Evolutionary conservation across 1,139 yeast genomes (phyloP).

Genomic region (Saccharomycopsis hybrid): DNA sequence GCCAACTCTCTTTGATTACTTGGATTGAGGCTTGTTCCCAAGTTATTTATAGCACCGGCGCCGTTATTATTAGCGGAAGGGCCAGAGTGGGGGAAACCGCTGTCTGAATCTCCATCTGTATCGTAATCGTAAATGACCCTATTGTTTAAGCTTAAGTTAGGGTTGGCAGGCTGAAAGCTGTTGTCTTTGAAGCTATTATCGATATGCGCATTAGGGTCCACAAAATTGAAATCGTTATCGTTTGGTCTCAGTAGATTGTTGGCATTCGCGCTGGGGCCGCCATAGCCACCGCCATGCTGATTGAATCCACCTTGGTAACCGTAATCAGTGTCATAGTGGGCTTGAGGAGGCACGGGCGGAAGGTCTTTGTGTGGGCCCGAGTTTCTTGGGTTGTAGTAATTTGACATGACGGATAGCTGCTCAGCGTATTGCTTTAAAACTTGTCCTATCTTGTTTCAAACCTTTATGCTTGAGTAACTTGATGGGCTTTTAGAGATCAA

Average conservation of each 20-base stretch:
- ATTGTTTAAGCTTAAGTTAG: constrained; percentile 20
- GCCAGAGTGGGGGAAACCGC: background rate
- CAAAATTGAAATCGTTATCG: constrained; percentile 17
- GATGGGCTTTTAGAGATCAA: background rate
- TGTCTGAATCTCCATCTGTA: constrained; percentile 14
- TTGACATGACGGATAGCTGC: background rate
- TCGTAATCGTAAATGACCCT: constrained; percentile 21
- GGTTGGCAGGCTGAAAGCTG: constrained; percentile 9
- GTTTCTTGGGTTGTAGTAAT: background rate
- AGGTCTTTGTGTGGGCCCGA: constrained; percentile 8
- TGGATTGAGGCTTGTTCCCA: background rate
- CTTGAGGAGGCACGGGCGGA: constrained; percentile 15
- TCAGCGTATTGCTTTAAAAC: too few relatives aligned
- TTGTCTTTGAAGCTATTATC: constrained; percentile 15
- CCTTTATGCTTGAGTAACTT: background rate
- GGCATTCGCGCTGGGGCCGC: background rate
- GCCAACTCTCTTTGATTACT: constrained; percentile 10
- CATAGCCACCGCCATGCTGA: background rate
- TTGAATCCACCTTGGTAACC: background rate
- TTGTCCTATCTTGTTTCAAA: too few relatives aligned
- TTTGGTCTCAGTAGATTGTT: background rate
- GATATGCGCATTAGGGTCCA: constrained; percentile 20
- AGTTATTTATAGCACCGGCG: background rate
- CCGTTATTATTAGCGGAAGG: constrained; percentile 2
- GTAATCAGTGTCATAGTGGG: background rate